phyloP scores from a whole-genome alignment of 192 early-diverging fungal species.

The Coemansia sp. region DNA sequence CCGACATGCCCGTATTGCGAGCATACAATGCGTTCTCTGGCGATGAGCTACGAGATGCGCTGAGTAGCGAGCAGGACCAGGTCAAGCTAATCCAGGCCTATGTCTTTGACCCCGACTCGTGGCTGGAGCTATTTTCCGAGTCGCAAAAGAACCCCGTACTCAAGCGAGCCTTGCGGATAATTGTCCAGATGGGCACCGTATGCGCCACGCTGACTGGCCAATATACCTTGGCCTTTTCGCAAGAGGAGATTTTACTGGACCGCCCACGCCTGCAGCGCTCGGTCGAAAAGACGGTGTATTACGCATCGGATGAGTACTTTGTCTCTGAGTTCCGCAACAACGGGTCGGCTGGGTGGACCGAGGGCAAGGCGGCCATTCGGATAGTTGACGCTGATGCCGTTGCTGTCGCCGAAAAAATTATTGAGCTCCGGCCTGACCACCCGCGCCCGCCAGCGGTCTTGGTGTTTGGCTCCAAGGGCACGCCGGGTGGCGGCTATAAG shows the following conservation, averaged over 20 bases:
- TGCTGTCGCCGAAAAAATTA: slow-evolving; percentile 41
- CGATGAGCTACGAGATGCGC: slow-evolving; percentile 46
- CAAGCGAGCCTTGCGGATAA: slow-evolving; percentile 53
- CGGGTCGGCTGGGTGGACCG: slow-evolving; percentile 54
- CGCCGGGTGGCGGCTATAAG: slow-evolving; percentile 58
- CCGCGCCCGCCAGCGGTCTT: slow-evolving; percentile 46
- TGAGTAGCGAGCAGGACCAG: slow-evolving; percentile 50
- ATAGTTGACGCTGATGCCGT: slow-evolving; percentile 49
- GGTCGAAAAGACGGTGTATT: slow-evolving; percentile 46
- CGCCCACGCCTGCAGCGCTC: slow-evolving; percentile 38
- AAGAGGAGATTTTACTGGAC: slow-evolving; percentile 53
- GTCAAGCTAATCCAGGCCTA: slow-evolving; percentile 46
- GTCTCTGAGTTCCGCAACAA: slow-evolving; percentile 56
- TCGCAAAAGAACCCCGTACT: slow-evolving; percentile 49
- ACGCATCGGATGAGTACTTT: slow-evolving; percentile 52
- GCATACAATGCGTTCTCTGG: slow-evolving; percentile 47
- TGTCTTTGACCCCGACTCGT: slow-evolving; percentile 45
- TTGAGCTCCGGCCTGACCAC: slow-evolving; percentile 53
- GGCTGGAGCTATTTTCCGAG: slow-evolving; percentile 45
- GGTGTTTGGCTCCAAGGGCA: slow-evolving; percentile 53
- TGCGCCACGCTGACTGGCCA: slow-evolving; percentile 50
- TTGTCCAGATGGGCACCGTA: slow-evolving; percentile 57
- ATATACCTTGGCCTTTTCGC: slow-evolving; percentile 48
- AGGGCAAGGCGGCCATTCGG: slow-evolving; percentile 50
- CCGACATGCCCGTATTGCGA: slow-evolving; percentile 49